A percentile compares a stretch with the other conserved stretches of the same genome.
Conservation (phyloP, 2,329 filamentous ascomycete species). For the Cercospora citrullina region DNA sequence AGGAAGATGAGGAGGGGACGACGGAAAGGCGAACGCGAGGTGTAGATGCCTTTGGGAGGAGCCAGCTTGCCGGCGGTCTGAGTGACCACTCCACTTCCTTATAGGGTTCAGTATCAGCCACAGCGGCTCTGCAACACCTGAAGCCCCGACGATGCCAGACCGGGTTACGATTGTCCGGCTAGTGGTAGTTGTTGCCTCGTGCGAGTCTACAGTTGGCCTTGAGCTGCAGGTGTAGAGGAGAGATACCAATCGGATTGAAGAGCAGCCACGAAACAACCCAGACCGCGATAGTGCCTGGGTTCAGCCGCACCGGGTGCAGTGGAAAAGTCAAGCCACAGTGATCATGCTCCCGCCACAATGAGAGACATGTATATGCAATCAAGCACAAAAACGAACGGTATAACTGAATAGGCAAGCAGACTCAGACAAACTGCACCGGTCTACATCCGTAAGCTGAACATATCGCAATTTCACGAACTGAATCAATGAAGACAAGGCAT, state of each 20-base stretch:
- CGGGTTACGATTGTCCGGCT: not conserved
- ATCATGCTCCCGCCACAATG: not conserved
- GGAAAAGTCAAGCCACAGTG: not conserved
- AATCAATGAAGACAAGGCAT: not conserved
- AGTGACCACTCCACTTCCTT: slow-evolving; percentile 2
- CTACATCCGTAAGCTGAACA: not conserved
- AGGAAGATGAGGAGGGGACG: slow-evolving; percentile 36
- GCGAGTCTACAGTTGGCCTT: not conserved
- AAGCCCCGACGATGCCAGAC: not conserved
- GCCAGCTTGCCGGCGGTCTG: slow-evolving; percentile 9
- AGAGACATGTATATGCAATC: not conserved
- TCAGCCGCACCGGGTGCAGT: not conserved
- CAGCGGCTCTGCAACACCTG: not conserved
- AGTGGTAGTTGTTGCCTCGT: not conserved
- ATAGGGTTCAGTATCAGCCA: slow-evolving; percentile 7
- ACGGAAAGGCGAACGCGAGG: slow-evolving; percentile 18
- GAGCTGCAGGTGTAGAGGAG: not conserved
- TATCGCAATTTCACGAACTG: not conserved
- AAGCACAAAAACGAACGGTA: not conserved
- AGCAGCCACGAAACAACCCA: not conserved
- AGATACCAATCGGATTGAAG: not conserved
- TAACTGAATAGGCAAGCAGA: not conserved
- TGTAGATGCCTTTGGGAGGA: slow-evolving; percentile 6
- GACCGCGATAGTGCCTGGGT: not conserved
- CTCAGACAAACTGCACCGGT: not conserved